Conservation (phyloP, 1,284 basidiomycete species). For the Heterobasidion parviporum region DNA sequence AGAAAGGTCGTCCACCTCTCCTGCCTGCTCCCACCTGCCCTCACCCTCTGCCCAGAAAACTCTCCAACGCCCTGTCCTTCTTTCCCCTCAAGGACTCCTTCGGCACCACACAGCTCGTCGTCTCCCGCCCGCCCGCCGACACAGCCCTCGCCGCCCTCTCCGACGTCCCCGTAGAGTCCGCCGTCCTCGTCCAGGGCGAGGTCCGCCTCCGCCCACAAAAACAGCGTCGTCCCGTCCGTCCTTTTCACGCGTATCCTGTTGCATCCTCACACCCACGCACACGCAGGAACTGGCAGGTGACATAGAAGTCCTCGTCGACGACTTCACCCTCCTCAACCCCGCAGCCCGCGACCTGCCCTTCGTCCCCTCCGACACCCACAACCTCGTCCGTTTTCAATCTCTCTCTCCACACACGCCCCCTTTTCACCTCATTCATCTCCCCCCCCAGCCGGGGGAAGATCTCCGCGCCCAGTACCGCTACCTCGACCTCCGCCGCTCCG, state of each 20-base stretch:
- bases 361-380: conserved; percentile 66
- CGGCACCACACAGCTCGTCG: conserved; percentile 74
- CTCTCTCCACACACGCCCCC: neutral
- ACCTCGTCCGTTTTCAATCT: conserved; percentile 46
- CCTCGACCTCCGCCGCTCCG: conserved; percentile 77
- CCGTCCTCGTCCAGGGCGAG: conserved; percentile 65
- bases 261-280: conserved; percentile 11
- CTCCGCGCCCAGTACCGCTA: conserved; percentile 79
- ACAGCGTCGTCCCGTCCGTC: conserved; percentile 37
- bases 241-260: conserved; percentile 5
- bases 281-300: conserved; percentile 55
- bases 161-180: conserved; percentile 65
- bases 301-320: conserved; percentile 73
- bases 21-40: neutral
- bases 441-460: conserved; percentile 71
- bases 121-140: conserved; percentile 21
- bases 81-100: conserved; percentile 73
- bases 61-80: conserved; percentile 64
- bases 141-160: conserved; percentile 39
- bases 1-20: conserved; percentile 46
- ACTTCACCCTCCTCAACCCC: conserved; percentile 71
- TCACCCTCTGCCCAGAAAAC: conserved; percentile 39
- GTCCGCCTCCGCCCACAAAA: conserved; percentile 58
- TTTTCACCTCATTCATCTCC: conserved; percentile 2
- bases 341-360: conserved; percentile 70